A percentile compares a stretch with the other conserved stretches of the same genome.
phyloP scores from a whole-genome alignment of 129 eudicot species.

The Artemisia tridentata region DNA sequence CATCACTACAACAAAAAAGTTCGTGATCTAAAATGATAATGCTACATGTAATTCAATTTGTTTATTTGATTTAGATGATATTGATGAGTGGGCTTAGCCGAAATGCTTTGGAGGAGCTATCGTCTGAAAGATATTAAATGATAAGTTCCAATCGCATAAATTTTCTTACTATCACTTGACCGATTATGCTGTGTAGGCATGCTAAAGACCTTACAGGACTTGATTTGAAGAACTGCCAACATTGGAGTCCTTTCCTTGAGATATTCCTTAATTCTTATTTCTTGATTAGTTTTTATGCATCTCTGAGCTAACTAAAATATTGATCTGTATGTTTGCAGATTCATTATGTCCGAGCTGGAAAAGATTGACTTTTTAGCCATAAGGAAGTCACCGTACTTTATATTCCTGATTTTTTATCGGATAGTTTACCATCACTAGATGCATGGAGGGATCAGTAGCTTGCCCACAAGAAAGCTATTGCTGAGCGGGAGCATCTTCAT shows the following conservation, averaged over 20 bases:
- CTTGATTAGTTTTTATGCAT: background rate
- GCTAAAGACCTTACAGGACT: slow-evolving; percentile 76
- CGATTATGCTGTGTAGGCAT: slow-evolving; percentile 41
- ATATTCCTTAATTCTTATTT: slow-evolving; percentile 29
- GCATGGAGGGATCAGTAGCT: slow-evolving; percentile 95
- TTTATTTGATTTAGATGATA: slow-evolving; percentile 51
- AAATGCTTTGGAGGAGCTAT: slow-evolving; percentile 82
- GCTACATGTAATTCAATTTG: background rate
- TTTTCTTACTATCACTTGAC: background rate
- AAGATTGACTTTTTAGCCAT: slow-evolving; percentile 84
- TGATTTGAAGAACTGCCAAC: slow-evolving; percentile 69
- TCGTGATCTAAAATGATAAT: slow-evolving; percentile 6
- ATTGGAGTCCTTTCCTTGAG: slow-evolving; percentile 95
- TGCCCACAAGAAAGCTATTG: too few relatives aligned
- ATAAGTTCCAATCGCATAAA: background rate
- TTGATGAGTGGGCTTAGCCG: slow-evolving; percentile 91
- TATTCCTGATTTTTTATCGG: slow-evolving; percentile 73
- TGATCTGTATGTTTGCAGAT: slow-evolving; percentile 44
- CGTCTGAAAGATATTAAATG: slow-evolving; percentile 57
- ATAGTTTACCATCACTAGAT: slow-evolving; percentile 80
- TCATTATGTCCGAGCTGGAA: slow-evolving; percentile 86
- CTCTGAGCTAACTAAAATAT: background rate
- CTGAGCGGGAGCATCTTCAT: too few relatives aligned
- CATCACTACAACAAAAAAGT: background rate
- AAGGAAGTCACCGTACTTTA: slow-evolving; percentile 90